These are phyloP conservation scores for Primulina tabacum DNA, from an alignment of 257 asterid species.

Conservation along the genomic window DNA sequence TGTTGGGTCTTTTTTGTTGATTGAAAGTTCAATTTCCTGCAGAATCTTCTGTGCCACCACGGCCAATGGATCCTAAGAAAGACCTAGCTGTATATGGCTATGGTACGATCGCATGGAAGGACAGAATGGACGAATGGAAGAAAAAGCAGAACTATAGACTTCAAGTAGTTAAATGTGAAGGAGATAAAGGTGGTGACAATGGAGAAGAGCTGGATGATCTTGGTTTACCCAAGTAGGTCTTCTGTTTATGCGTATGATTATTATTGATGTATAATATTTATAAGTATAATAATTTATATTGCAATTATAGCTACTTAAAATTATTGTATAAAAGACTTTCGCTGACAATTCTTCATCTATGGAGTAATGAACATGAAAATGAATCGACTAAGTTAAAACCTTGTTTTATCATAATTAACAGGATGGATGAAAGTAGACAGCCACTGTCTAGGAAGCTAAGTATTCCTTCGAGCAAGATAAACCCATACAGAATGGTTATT, in stretches of 20 bases:
- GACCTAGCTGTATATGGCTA: conserved; percentile 86
- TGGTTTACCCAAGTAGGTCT: conserved; percentile 74
- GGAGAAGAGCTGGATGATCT: conserved; percentile 70
- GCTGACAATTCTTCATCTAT: too few relatives aligned
- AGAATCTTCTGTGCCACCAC: conserved; percentile 56
- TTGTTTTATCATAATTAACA: conserved; percentile 25
- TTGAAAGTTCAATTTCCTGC: conserved; percentile 10
- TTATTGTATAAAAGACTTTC: background rate
- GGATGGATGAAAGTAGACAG: conserved; percentile 93
- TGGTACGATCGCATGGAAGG: conserved; percentile 90
- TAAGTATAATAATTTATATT: too few relatives aligned
- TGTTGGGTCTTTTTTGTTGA: conserved; percentile 10
- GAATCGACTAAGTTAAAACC: conserved; percentile 1
- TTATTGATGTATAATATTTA: too few relatives aligned
- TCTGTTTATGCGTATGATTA: conserved; percentile 16
- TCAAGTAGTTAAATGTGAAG: conserved; percentile 82
- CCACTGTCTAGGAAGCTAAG: conserved; percentile 85
- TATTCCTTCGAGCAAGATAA: conserved; percentile 76
- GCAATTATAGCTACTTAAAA: conserved; percentile 5
- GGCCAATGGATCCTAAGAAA: conserved; percentile 89
- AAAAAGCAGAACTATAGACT: conserved; percentile 70
- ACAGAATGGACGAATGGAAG: conserved; percentile 93
- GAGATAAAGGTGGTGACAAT: conserved; percentile 42
- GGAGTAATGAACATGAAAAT: background rate
- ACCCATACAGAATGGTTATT: conserved; percentile 73